Conservation (phyloP, 1,139 yeast genomes). For the Candida sp. region DNA sequence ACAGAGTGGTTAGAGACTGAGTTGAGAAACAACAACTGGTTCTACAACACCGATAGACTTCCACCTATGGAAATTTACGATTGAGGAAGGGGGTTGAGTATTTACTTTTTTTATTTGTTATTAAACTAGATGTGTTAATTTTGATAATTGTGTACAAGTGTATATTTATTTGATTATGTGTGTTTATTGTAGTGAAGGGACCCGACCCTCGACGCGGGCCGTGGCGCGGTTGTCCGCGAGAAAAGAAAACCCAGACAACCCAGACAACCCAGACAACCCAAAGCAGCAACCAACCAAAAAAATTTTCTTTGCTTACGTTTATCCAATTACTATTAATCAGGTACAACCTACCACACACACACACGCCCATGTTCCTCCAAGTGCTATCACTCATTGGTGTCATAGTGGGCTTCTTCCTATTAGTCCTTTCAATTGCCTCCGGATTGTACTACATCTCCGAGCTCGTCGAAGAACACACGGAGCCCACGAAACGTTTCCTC, state of each 20-base stretch:
- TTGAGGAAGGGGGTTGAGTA: constrained; percentile 27
- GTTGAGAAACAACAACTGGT: constrained; percentile 92
- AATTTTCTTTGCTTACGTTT: neutral
- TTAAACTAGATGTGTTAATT: neutral
- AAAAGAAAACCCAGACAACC: neutral
- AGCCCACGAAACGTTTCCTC: constrained; percentile 76
- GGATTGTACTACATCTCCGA: constrained; percentile 93
- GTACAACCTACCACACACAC: neutral
- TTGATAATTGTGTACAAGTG: no score
- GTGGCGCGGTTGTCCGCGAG: neutral
- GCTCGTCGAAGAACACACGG: constrained; percentile 91
- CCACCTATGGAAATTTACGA: constrained; percentile 97
- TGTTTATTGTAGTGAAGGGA: neutral
- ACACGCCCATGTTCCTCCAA: constrained; percentile 44
- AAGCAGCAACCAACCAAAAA: neutral
- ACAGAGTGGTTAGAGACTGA: constrained; percentile 90
- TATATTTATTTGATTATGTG: neutral
- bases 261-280: no score
- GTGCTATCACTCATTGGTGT: constrained; percentile 68
- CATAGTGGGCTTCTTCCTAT: constrained; percentile 72
- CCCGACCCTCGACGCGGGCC: neutral
- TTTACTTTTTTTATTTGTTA: neutral
- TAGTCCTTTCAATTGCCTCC: constrained; percentile 69
- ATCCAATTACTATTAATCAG: neutral
- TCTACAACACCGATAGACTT: constrained; percentile 88